These are phyloP conservation scores for Botrytis deweyae DNA, from an alignment of 2,329 filamentous ascomycete species.

Conservation along the genomic window DNA sequence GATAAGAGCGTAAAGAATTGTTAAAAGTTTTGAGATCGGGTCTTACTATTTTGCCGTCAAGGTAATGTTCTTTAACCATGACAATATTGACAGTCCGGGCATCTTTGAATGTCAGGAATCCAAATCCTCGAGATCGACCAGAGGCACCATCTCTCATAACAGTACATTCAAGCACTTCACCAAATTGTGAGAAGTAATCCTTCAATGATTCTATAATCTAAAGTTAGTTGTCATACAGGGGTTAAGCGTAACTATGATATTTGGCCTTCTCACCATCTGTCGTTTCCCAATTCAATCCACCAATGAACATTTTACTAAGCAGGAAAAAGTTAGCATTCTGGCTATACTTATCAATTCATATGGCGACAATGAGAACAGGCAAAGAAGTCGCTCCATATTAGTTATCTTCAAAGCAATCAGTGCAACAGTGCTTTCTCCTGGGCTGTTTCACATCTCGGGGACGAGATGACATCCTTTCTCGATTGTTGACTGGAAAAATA, in stretches of 20 bases:
- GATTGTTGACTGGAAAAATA: background rate
- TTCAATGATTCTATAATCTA: conserved; percentile 76
- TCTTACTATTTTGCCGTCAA: conserved; percentile 97
- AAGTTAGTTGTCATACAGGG: conserved; percentile 8
- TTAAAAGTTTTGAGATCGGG: conserved; percentile 28
- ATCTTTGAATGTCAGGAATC: conserved; percentile 96
- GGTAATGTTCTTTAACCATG: conserved; percentile 98
- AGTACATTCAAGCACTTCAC: conserved; percentile 95
- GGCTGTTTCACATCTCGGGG: background rate
- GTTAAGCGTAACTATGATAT: background rate
- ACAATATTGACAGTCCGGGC: conserved; percentile 98
- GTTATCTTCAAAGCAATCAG: background rate
- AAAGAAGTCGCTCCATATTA: conserved; percentile 14
- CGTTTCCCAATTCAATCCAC: conserved; percentile 97
- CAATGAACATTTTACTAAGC: conserved; percentile 98
- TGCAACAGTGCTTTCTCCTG: conserved; percentile 7
- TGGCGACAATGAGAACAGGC: conserved; percentile 17
- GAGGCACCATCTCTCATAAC: conserved; percentile 98
- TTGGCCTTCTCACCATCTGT: conserved; percentile 72
- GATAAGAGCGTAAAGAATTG: conserved; percentile 23
- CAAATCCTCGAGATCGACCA: conserved; percentile 91
- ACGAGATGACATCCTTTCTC: conserved; percentile 6
- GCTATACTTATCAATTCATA: conserved; percentile 16
- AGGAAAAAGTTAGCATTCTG: conserved; percentile 34
- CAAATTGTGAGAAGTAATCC: conserved; percentile 97